These are phyloP conservation scores for Cladophialophora bantiana DNA, from an alignment of 2,329 filamentous ascomycete genomes.

Conservation along the genomic window DNA sequence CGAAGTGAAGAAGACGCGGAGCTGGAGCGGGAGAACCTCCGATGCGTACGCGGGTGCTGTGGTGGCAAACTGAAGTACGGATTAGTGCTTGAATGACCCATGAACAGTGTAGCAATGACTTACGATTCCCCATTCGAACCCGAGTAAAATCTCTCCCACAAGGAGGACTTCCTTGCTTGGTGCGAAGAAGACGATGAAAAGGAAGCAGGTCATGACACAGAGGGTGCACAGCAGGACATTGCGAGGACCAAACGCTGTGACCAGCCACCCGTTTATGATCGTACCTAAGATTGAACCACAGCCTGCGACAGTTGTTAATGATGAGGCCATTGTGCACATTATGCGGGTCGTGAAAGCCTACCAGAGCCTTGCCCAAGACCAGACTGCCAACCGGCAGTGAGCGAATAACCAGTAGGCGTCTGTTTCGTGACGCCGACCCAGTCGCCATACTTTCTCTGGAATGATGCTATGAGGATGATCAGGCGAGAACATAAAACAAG, in stretches of 20 bases:
- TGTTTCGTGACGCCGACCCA: conserved; percentile 22
- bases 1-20: conserved; percentile 44
- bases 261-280: conserved; percentile 59
- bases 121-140: conserved; percentile 45
- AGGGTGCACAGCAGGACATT: conserved; percentile 59
- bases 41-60: conserved; percentile 44
- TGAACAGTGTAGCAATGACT: conserved; percentile 26
- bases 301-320: conserved; percentile 45
- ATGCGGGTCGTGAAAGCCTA: not conserved
- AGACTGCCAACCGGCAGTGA: conserved; percentile 34
- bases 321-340: not conserved
- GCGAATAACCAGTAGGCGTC: conserved; percentile 27
- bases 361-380: conserved; percentile 29
- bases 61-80: conserved; percentile 55
- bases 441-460: conserved; percentile 30
- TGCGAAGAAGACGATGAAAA: conserved; percentile 61
- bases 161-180: conserved; percentile 55
- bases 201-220: conserved; percentile 54
- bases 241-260: conserved; percentile 56
- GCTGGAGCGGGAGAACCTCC: conserved; percentile 42
- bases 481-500: not conserved
- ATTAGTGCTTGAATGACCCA: not conserved
- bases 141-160: conserved; percentile 58
- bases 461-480: conserved; percentile 18
- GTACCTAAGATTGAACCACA: conserved; percentile 66